Conservation (phyloP, 2,329 filamentous ascomycete genomes). For the Sporothrix globosa region DNA sequence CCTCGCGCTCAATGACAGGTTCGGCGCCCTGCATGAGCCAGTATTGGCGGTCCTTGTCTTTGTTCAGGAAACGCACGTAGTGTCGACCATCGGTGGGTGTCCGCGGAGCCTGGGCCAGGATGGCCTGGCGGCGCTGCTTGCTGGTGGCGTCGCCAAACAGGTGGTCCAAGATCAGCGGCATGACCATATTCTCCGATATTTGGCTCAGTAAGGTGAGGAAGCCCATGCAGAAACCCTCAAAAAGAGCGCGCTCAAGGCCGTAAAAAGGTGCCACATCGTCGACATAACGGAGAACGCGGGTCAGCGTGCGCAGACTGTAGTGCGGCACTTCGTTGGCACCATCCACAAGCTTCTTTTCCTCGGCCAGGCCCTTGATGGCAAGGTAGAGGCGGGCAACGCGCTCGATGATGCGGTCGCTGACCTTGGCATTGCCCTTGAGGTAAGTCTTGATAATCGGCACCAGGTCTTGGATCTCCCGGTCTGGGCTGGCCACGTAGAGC, state of each 20-base stretch:
- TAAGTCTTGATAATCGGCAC: constrained; percentile 88
- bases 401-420: constrained; percentile 72
- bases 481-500: constrained; percentile 88
- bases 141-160: constrained; percentile 63
- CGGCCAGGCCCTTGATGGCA: constrained; percentile 78
- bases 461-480: constrained; percentile 82
- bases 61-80: constrained; percentile 78
- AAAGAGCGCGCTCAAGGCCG: constrained; percentile 81
- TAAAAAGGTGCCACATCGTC: constrained; percentile 82
- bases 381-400: constrained; percentile 88
- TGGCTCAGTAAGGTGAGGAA: constrained; percentile 87
- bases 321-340: constrained; percentile 95
- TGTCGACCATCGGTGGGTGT: constrained; percentile 73
- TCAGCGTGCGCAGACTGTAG: constrained; percentile 93
- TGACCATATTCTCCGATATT: constrained; percentile 76
- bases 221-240: constrained; percentile 97
- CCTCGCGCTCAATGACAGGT: constrained; percentile 69
- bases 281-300: constrained; percentile 85
- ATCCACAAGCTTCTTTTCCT: constrained; percentile 85
- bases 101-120: constrained; percentile 77
- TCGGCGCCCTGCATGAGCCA: constrained; percentile 81
- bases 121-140: constrained; percentile 64
- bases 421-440: constrained; percentile 70
- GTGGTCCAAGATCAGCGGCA: constrained; percentile 78
- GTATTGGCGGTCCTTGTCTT: constrained; percentile 70